phyloP scores from a whole-genome alignment of 257 asterid genomes.

The Avicennia marina region DNA sequence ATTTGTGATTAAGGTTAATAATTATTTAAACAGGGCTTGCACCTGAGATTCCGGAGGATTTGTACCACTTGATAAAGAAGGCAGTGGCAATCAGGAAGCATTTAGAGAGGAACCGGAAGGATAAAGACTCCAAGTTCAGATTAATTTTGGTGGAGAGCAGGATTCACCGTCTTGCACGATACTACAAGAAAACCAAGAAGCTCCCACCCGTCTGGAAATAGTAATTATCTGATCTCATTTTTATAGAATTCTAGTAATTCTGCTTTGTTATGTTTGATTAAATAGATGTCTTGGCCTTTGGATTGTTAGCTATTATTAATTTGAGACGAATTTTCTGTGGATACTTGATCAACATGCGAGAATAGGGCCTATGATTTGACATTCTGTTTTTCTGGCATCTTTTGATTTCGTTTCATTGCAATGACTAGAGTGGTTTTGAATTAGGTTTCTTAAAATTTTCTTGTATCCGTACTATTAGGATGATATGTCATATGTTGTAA shows the following conservation, averaged over 20 bases:
- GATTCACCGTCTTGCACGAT: constrained; percentile 92
- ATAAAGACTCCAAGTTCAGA: constrained; percentile 80
- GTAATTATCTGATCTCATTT: constrained; percentile 27
- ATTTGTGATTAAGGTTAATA: neutral
- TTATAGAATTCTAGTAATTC: neutral
- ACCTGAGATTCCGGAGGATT: constrained; percentile 85
- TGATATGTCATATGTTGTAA: neutral
- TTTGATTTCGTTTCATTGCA: neutral
- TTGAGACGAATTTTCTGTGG: neutral
- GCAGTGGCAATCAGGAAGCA: constrained; percentile 89
- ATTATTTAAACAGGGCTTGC: constrained; percentile 52
- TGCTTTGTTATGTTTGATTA: neutral
- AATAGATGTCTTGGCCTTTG: neutral
- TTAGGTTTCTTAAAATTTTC: neutral
- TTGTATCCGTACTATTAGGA: neutral
- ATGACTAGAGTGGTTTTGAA: neutral
- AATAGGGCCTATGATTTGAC: neutral
- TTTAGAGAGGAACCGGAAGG: constrained; percentile 89
- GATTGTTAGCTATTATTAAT: neutral
- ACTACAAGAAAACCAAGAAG: constrained; percentile 94
- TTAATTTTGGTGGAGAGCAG: constrained; percentile 90
- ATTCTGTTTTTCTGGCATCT: neutral
- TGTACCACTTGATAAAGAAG: constrained; percentile 78
- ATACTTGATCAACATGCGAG: too few relatives aligned
- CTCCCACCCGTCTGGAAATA: constrained; percentile 92